Evolutionary conservation across 345 rosid species (phyloP), one percentile per base, ranked within the genome.

Genomic region (Acer negundo): DNA sequence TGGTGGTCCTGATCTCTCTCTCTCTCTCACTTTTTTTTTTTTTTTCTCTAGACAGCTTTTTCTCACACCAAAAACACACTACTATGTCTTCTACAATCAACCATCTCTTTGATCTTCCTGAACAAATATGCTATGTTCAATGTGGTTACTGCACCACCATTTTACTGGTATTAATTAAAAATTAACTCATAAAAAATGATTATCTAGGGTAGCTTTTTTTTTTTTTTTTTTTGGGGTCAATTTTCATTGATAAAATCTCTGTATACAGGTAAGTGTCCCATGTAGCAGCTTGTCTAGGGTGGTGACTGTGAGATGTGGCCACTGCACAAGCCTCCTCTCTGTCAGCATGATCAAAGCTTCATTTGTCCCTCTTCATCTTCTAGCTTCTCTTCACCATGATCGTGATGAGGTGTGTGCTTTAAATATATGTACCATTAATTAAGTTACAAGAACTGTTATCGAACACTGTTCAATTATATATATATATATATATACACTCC

Each of bases 231-330:
- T 17, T 6, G 49, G 38, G 46, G 49, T 46, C 13, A 46, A 9
- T 44, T 23, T 69, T 22, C 1, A 11, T 22, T 42, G 58, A 5
- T 59, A 23, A 67, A 76, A 62, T 75, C 17, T 62, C 13, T 63
- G 12, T 62, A 15, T 79, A 74, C 72, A 97, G 99, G 99, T 97
- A 53, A 94, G 94, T 84, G 99, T 94, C 6, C 98, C 98, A 35
- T 86, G 88, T 77, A 87, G 90, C 77, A 97, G 96, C 90, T 62
- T 91, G 85, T 91, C 97, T 49, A 85, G 82, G 96, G 91, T 86
- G 85, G 98, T 94, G 72, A 91, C 97, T 2, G 98, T 94, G 84
- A 90, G 95, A 86, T 97, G 99, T 74, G 98, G 99, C 28, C 96
- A 90, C 80, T 97, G 99, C 90, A 82, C 96, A 44, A 94, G 89